phyloP scores from a whole-genome alignment of 179 eudicot genomes.

The Silene noctiflora region DNA sequence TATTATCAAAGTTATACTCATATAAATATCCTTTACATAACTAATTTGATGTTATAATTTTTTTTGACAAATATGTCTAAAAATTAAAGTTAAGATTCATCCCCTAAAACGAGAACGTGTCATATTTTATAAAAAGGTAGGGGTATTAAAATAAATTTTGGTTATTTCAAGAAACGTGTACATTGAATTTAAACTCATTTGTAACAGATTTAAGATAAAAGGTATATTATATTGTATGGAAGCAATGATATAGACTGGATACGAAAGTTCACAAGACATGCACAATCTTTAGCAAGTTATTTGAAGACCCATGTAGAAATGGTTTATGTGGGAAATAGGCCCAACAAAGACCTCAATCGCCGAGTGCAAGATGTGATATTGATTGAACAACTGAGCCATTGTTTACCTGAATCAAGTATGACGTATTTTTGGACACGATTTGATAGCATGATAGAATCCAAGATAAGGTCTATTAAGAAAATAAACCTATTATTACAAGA shows the following conservation, averaged over 20 bases:
- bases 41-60: no score
- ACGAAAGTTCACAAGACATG: conserved; percentile 31
- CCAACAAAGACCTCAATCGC: conserved; percentile 18
- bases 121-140: no score
- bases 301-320: conserved; percentile 33
- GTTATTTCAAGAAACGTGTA: no score
- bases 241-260: conserved; percentile 42
- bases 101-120: no score
- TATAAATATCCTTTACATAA: conserved; percentile 39
- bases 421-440: conserved; percentile 49
- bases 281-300: conserved; percentile 21
- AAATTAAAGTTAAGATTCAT: no score
- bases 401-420: conserved; percentile 32
- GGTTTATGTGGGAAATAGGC: conserved; percentile 39
- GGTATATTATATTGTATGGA: conserved; percentile 40
- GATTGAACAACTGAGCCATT: conserved; percentile 26
- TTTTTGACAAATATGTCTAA: no score
- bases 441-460: conserved; percentile 51
- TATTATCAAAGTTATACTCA: no score
- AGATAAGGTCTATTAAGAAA: neutral
- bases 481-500: neutral
- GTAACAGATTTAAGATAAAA: conserved; percentile 36
- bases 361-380: conserved; percentile 11
- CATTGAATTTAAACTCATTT: no score
- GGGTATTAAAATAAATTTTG: no score